These are phyloP conservation scores for Russula sp. DNA, from an alignment of 768 basidiomycete species.

Conservation along the genomic window DNA sequence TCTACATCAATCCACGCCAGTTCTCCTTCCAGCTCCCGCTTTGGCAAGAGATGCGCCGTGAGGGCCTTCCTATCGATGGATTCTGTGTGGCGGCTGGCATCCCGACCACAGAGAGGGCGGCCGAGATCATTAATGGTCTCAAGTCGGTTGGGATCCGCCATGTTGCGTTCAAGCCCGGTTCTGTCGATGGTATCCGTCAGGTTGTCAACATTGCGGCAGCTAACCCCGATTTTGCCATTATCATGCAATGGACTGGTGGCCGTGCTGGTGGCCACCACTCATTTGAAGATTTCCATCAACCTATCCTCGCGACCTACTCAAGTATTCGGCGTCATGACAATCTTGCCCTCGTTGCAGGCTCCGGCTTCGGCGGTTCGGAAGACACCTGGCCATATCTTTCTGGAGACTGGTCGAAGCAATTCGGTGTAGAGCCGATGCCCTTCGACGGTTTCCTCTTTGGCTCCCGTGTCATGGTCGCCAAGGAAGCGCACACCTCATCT, in stretches of 20 bases:
- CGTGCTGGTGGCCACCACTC: constrained; percentile 98
- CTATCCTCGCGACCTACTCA: constrained; percentile 84
- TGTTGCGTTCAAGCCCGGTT: constrained; percentile 97
- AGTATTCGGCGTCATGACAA: constrained; percentile 86
- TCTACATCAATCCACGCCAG: constrained; percentile 98
- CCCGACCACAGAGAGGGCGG: constrained; percentile 93
- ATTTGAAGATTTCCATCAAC: constrained; percentile 98
- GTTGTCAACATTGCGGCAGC: constrained; percentile 92
- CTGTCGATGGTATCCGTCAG: constrained; percentile 95
- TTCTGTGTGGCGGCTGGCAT: constrained; percentile 99
- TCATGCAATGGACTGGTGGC: constrained; percentile 98
- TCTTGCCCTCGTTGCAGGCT: constrained; percentile 86
- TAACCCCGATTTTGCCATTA: constrained; percentile 94
- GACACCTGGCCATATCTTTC: constrained; percentile 97
- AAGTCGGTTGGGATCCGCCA: constrained; percentile 86
- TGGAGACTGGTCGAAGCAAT: constrained; percentile 89
- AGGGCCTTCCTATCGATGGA: constrained; percentile 95
- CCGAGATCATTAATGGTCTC: constrained; percentile 88
- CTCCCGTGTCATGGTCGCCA: constrained; percentile 97
- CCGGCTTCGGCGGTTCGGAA: constrained; percentile 91
- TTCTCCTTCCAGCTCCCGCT: constrained; percentile 96
- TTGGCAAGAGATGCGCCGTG: constrained; percentile 96
- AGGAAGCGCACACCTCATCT: constrained; percentile 92
- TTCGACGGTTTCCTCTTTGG: constrained; percentile 97
- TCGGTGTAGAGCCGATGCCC: constrained; percentile 90